Conservation (phyloP, 2,329 filamentous ascomycete genomes). For the Aspergillus hiratsukae region DNA sequence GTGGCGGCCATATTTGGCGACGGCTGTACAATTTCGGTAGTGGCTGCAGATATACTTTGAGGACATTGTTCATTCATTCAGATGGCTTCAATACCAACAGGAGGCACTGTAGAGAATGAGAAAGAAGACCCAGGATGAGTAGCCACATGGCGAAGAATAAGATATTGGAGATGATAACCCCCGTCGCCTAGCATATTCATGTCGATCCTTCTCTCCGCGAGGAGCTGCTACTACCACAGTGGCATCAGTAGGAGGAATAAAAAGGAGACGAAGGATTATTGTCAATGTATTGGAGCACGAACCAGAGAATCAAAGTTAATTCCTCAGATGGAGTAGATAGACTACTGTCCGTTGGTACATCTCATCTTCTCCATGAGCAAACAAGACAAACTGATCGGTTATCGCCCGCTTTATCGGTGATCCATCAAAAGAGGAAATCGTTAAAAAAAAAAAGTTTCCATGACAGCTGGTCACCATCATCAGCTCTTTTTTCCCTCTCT, state of each 20-base stretch:
- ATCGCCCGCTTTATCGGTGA: slow-evolving; percentile 20
- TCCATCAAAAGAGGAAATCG: neutral
- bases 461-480: neutral
- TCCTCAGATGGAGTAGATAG: neutral
- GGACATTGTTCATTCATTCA: slow-evolving; percentile 9
- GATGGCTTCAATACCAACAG: slow-evolving; percentile 9
- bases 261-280: slow-evolving; percentile 11
- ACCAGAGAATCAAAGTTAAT: neutral
- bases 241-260: neutral
- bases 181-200: neutral
- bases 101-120: neutral
- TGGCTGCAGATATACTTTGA: slow-evolving; percentile 14
- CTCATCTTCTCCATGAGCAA: slow-evolving; percentile 15
- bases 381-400: slow-evolving; percentile 32
- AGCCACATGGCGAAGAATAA: neutral
- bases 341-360: neutral
- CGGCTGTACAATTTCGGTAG: slow-evolving; percentile 14
- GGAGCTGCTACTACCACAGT: neutral
- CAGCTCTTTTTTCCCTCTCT: slow-evolving; percentile 5
- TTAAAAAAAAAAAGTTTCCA: slow-evolving; percentile 5
- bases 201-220: neutral
- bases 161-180: neutral
- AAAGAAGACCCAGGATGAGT: neutral
- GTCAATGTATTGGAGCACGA: neutral
- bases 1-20: slow-evolving; percentile 18